Evolutionary conservation across 371 early-diverging fungal species (phyloP), one percentile per base, ranked within the genome.

Genomic region (Parasitella parasitica): DNA sequence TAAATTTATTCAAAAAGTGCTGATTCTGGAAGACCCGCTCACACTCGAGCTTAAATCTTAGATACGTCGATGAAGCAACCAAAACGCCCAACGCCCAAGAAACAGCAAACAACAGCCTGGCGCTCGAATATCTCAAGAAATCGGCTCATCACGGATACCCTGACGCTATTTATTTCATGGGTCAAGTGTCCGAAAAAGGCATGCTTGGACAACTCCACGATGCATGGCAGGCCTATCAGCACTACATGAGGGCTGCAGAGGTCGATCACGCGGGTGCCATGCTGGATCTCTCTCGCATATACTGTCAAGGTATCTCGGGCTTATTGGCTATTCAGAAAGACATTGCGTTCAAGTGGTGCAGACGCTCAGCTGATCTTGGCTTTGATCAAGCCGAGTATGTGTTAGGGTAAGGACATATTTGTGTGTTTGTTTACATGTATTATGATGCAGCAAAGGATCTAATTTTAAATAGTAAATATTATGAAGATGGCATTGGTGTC

Each of bases 311-410:
- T 18, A 73, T 75, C 6, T 56, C 61, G 5, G 72, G 66, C 0
- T 70, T 50, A 35, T 35, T 73, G 0, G 56, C 49, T 3, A 54
- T 71, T 13, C 69, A 71, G 32, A 63, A 70, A 2, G 56, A 57
- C 4, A 41, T 64, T 9, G 78, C 81, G 0, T 71, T 67, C 49
- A 70, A 70, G 34, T 81, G 81, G 81, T 81, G 81, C 38, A 55
- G 64, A 11, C 58, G 70, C 7, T 74, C 75, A 22, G 69, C 81
- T 24, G 71, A 71, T 16, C 60, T 63, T 12, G 78, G 75, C 2
- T 54, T 65, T 32, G 68, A 61, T 48, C 53, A 66, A 24, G 81
- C 81, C 1, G 76, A 77, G 58, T 81, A 70, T 63, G 61, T 57
- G 6, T 32, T 81, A 30, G 81, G 81, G 81, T 80, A 76, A 54